These are phyloP conservation scores for Blepharisma stoltei DNA, from an alignment of 73 alveolate species.

Conservation along the genomic window DNA sequence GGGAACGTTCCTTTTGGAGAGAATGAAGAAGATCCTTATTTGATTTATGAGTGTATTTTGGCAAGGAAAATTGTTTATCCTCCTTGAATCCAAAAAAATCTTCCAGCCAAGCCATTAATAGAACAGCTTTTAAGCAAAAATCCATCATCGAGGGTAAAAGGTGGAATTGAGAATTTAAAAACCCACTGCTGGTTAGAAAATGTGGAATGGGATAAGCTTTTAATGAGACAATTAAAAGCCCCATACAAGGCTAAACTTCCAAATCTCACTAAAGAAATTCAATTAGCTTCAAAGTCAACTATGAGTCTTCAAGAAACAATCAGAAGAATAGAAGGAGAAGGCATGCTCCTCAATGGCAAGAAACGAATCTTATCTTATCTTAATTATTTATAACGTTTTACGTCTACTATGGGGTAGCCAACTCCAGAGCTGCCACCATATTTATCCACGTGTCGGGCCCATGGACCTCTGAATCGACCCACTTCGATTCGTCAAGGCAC, in stretches of 20 bases:
- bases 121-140: slow-evolving; percentile 2
- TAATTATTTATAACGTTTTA: no score
- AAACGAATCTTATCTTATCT: no score
- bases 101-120: not conserved
- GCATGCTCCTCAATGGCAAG: not conserved
- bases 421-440: no score
- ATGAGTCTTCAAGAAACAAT: not conserved
- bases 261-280: not conserved
- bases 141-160: slow-evolving; percentile 6
- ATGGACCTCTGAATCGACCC: no score
- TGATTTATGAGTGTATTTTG: slow-evolving; percentile 33
- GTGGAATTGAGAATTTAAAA: slow-evolving; percentile 7
- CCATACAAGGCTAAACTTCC: slow-evolving; percentile 18
- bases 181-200: slow-evolving; percentile 18
- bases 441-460: no score
- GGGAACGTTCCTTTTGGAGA: slow-evolving; percentile 67
- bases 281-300: not conserved
- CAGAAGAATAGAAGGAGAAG: not conserved
- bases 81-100: not conserved
- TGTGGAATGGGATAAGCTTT: slow-evolving; percentile 21
- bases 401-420: no score
- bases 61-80: slow-evolving; percentile 1
- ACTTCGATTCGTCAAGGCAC: no score
- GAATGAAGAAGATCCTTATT: slow-evolving; percentile 55
- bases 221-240: not conserved